Base-by-base conservation (phyloP, 2,329 filamentous ascomycete genomes). In the Beauveria sp. region DNA sequence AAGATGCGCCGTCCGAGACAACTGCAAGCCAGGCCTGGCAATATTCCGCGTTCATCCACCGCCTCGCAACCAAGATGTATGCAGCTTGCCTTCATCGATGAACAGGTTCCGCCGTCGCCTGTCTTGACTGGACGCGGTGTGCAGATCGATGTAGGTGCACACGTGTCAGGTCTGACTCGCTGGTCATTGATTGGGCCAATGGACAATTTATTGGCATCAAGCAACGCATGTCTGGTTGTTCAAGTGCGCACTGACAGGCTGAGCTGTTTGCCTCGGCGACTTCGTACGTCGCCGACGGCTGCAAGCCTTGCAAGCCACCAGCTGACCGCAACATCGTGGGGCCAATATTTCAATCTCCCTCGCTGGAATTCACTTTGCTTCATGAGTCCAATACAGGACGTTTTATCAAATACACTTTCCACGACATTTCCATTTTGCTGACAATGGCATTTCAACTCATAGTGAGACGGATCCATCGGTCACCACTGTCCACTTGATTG, bases 401-500 rank as follows among this genome's bases (percentile, higher is more conserved):
- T 63, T 62, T 63, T 58, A 50, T 68, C 66, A 64, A 61, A 67
- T 67, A 59, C 53, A 57, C 52, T 66, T 63, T 63, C 60, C 64
- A 26, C 48, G 10, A 28, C 34, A 26, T 26, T 14, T 48, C 26
- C 40, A 12, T 59, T 24, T 62, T 52, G 24, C 49, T 52, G 20
- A 60, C 55, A 49, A 60, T 70, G 64, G 68, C 66, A 48, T 55
- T 45, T 58, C 40, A 43, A 51, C 64, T 68, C 67, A 62, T 71
- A 88, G 85, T 70, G 80, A 83, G 76, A 86, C 85, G 60, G 73
- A 82, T 67, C 80, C 83, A 65, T 80, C 83, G 57, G 81, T 86
- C 65, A 80, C 82, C 65, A 88, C 88, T 50, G 90, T 97, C 66
- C 86, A 90, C 70, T 82, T 97, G 51, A 81, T 95, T 68, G 93